Base-by-base conservation (phyloP, 257 asterid species). In the Vinca minor region DNA sequence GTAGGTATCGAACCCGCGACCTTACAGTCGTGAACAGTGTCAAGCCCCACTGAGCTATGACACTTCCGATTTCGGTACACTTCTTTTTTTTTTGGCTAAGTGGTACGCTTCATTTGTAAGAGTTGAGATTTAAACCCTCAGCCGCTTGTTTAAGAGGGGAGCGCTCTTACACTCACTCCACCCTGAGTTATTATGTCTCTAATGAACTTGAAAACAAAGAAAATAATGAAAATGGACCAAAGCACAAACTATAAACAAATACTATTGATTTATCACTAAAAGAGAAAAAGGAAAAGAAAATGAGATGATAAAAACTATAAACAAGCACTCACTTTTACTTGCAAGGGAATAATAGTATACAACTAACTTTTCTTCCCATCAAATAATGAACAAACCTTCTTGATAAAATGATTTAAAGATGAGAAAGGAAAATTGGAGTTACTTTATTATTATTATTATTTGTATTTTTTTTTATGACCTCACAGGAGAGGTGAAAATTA, bases 301-400 rank as follows among this genome's bases (percentile, higher is more conserved):
- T 7, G 12, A 36, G 44, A 18, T n/a, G n/a, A 34, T 31, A 15
- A 15, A 34, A 7, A 13, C 67, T 34, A 69, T 45, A 66, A 76
- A 58, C 69, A 77, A 65, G 34, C 78, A 73, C 71, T 69, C 69
- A 53, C 54, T 7, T 76, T 58, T 64, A 83, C 82, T 71, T 82
- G 74, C 83, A 80, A 71, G 74, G 65, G 71, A 79, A 72, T 11
- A 39, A 80, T 25, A 57, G 79, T 78, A 69, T 77, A 79, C 83
- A 83, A 31, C 80, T 76, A 77, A 71, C 74, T 79, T 66, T 70
- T 66, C 68, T 39, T 64, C 71, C 79, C 74, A 58, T 75, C 75
- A 71, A 72, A 74, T 60, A 79, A 78, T 70, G 83, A 82, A 81
- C 81, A 85, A 77, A 78, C 82, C 83, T 64, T 67, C 71, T 48